Evolutionary conservation across 331 rosid genomes (phyloP), one percentile per base, ranked within the genome.

Genomic region (Stylosanthes scabra): DNA sequence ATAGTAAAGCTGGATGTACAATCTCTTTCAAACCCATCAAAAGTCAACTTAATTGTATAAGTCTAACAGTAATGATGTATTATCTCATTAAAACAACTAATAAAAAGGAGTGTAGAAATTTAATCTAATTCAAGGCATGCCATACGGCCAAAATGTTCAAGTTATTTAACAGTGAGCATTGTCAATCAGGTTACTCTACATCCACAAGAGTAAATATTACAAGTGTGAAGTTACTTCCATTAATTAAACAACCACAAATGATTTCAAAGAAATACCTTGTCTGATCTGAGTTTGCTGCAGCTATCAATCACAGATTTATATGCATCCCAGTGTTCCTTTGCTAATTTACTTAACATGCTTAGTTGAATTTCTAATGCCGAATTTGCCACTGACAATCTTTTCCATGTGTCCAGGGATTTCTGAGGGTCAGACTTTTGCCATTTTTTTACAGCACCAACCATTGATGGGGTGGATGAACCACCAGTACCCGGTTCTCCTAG

Each of bases 401-500:
- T 86, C 97, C 97, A 88, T 13, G 90, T 88, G 49, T 90, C 97
- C 74, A 77, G 58, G 41, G 97, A 83, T 77, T 80, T 84, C 71
- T 83, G 78, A 73, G 97, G 88, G 79, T 91, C 92, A 41, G 92
- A 78, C 82, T 91, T 91, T 77, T 91, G 99, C 99, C 99, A 95
- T 78, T 87, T 95, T 78, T 90, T 95, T 11, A 95, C 97, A 52
- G 97, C 89, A 77, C 97, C 97, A 54, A 95, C 97, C 99, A 95
- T 95, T 59, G 99, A 95, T 70, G 96, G 97, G 1, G 99, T 95
- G 78, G 96, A 95, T 50, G 97, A 95, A 63, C 99, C 99, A 76
- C 99, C 99, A 47, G 78, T 83, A 71, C 99, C 99, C 44, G 99
- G 97, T 82, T 95, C 97, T 79, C 99, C 97, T 63, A 95, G 92